phyloP scores from a whole-genome alignment of 345 rosid genomes.

The Syzygium aromaticum region DNA sequence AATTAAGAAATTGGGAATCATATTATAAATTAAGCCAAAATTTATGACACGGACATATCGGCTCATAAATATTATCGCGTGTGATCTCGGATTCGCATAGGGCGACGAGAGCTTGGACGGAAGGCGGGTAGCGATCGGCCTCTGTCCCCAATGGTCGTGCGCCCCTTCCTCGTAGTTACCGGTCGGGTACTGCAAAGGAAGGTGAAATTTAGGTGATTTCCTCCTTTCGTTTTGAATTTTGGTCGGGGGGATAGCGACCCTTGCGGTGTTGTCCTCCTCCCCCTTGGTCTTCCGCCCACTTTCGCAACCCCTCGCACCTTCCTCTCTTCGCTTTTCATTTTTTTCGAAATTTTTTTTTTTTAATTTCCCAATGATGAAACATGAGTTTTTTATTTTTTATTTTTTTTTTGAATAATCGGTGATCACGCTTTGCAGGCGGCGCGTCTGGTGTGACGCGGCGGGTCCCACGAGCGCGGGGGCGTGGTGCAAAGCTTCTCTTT shows the following conservation, averaged over 20 bases:
- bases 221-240: neutral
- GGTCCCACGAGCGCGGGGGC: neutral
- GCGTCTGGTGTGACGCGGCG: neutral
- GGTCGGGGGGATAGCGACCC: neutral
- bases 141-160: neutral
- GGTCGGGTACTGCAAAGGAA: neutral
- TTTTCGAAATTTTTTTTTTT: neutral
- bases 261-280: neutral
- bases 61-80: no score
- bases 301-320: neutral
- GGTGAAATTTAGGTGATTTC: neutral
- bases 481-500: neutral
- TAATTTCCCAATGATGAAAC: neutral
- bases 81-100: no score
- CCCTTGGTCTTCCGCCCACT: neutral
- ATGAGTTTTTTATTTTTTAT: neutral
- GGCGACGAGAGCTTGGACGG: no score
- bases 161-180: neutral
- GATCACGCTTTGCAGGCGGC: neutral
- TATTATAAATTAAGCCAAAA: no score
- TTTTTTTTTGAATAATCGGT: neutral
- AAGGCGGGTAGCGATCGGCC: no score
- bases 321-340: no score
- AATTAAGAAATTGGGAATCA: no score
- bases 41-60: no score